A percentile compares a stretch with the other conserved stretches of the same genome.
phyloP scores from a whole-genome alignment of 1,139 yeast genomes.

The Kazachstania sp. region DNA sequence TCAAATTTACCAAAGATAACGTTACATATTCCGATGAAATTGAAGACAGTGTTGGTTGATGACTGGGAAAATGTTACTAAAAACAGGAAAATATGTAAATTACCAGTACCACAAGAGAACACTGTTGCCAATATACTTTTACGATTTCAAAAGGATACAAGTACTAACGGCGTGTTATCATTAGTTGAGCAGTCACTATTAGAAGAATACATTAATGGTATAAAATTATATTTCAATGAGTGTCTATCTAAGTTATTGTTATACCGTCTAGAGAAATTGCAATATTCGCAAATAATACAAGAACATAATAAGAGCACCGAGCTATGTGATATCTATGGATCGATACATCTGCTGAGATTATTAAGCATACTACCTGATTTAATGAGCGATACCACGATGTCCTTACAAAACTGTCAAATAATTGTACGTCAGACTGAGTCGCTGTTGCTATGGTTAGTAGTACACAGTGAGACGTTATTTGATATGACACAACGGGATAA shows the following conservation, averaged over 20 bases:
- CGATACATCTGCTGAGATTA: slow-evolving; percentile 66
- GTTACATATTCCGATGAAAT: slow-evolving; percentile 50
- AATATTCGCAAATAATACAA: slow-evolving; percentile 47
- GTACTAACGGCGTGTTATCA: slow-evolving; percentile 13
- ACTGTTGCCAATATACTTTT: slow-evolving; percentile 46
- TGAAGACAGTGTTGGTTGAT: slow-evolving; percentile 69
- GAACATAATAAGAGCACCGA: neutral
- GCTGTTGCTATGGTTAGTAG: slow-evolving; percentile 24
- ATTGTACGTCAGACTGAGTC: slow-evolving; percentile 24
- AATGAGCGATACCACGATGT: slow-evolving; percentile 73
- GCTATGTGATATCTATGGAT: slow-evolving; percentile 47
- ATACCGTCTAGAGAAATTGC: slow-evolving; percentile 79
- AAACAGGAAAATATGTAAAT: slow-evolving; percentile 54
- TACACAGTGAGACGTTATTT: slow-evolving; percentile 11
- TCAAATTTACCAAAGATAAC: slow-evolving; percentile 38
- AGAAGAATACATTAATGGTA: slow-evolving; percentile 60
- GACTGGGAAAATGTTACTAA: slow-evolving; percentile 92
- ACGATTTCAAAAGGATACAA: slow-evolving; percentile 34
- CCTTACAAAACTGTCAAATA: slow-evolving; percentile 45
- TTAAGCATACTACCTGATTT: slow-evolving; percentile 74
- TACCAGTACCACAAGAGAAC: slow-evolving; percentile 43
- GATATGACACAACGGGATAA: slow-evolving; percentile 3
- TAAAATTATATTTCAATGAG: slow-evolving; percentile 69
- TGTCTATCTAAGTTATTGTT: slow-evolving; percentile 63
- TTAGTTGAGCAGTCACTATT: slow-evolving; percentile 46